Evolutionary conservation across 495 filamentous ascomycete genomes (phyloP).

Genomic region (Penicillium pulvis): DNA sequence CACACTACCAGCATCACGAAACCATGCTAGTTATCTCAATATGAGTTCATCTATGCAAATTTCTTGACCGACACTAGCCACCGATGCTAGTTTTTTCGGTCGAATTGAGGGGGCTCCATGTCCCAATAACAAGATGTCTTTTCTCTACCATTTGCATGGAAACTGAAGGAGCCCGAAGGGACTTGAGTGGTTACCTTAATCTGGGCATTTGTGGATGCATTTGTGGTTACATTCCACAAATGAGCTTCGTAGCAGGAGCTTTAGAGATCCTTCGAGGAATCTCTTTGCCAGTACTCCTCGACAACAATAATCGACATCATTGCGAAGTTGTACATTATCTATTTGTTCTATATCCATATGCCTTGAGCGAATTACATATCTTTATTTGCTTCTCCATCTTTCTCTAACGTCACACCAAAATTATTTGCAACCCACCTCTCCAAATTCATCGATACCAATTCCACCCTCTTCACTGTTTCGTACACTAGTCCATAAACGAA

Average conservation of each 20-base stretch:
- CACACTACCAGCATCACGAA: background rate
- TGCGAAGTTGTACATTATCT: constrained; percentile 11
- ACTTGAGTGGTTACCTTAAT: background rate
- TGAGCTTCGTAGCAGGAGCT: background rate
- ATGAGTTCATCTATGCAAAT: background rate
- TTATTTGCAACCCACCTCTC: too few relatives aligned
- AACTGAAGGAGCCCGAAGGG: background rate
- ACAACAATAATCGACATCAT: background rate
- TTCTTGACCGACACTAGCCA: background rate
- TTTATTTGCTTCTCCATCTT: background rate
- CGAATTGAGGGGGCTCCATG: background rate
- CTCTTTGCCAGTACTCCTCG: background rate
- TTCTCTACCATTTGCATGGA: background rate
- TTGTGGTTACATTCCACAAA: background rate
- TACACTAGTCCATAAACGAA: too few relatives aligned
- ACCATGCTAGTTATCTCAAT: background rate
- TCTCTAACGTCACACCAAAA: background rate
- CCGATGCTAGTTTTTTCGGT: background rate
- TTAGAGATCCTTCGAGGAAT: background rate
- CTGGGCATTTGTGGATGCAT: background rate
- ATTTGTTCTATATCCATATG: background rate
- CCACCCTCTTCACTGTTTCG: too few relatives aligned
- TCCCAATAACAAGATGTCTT: background rate
- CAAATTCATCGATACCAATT: too few relatives aligned
- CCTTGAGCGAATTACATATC: background rate